Evolutionary conservation across 306 rosid species (phyloP).

Genomic region (Ochetophila trinervis): DNA sequence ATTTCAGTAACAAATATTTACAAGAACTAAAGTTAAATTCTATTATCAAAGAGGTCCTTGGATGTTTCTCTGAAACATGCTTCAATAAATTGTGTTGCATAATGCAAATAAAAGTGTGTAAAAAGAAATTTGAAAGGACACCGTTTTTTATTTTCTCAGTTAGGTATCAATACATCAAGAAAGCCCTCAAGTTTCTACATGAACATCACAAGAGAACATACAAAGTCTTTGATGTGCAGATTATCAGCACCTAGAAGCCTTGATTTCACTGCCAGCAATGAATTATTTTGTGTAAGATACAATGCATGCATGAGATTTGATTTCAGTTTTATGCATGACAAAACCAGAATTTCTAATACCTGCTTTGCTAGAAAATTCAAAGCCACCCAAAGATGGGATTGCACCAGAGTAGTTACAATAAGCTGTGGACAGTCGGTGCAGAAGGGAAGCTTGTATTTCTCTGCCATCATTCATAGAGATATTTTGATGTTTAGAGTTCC

Average conservation of each 20-base stretch:
- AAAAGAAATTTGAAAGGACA: not conserved
- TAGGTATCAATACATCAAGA: not conserved
- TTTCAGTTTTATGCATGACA: conserved; percentile 3
- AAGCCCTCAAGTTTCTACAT: not conserved
- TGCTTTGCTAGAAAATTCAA: conserved; percentile 56
- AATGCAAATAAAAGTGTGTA: not conserved
- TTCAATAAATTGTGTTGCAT: not conserved
- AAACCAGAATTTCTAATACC: conserved; percentile 30
- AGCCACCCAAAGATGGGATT: conserved; percentile 47
- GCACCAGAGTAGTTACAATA: conserved; percentile 51
- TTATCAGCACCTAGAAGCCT: conserved; percentile 49
- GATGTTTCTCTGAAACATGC: conserved; percentile 8
- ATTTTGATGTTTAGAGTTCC: conserved; percentile 32
- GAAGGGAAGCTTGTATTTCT: conserved; percentile 45
- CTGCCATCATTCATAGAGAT: conserved; percentile 32
- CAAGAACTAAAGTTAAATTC: not conserved
- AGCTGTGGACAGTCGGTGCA: conserved; percentile 58
- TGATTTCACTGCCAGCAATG: conserved; percentile 55
- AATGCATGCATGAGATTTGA: conserved; percentile 1
- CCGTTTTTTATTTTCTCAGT: not conserved
- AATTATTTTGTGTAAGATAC: conserved; percentile 30
- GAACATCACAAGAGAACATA: conserved; percentile 39
- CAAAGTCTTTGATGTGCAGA: conserved; percentile 50
- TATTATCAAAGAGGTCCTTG: not conserved
- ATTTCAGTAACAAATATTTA: conserved; percentile 2